Percentiles rank a stretch among this genome's conserved stretches.
phyloP scores from a whole-genome alignment of 164 flowering plant genomes.

The Dillenia suffruticosa region DNA sequence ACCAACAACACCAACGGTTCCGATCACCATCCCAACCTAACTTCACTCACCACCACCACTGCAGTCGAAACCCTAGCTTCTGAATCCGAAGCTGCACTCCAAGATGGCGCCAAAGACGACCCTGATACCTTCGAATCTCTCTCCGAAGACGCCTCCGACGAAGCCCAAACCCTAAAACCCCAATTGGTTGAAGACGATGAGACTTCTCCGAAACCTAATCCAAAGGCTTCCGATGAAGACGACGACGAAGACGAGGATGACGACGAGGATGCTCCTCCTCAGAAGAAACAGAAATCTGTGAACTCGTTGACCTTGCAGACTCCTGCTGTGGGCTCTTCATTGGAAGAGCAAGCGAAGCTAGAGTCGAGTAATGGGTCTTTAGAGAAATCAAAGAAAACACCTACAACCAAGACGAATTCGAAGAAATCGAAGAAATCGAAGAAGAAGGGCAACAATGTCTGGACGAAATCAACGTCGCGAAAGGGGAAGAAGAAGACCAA shows the following conservation, averaged over 20 bases:
- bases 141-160: slow-evolving; percentile 37
- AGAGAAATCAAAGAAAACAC: background rate
- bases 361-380: background rate
- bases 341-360: slow-evolving; percentile 1
- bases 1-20: slow-evolving; percentile 1
- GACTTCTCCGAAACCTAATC: slow-evolving; percentile 16
- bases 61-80: background rate
- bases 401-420: slow-evolving; percentile 5
- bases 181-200: background rate
- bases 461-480: slow-evolving; percentile 67
- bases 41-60: slow-evolving; percentile 2
- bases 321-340: background rate
- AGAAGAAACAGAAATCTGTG: slow-evolving; percentile 53
- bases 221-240: slow-evolving; percentile 17
- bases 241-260: slow-evolving; percentile 30
- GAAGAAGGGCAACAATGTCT: slow-evolving; percentile 62
- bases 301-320: slow-evolving; percentile 13
- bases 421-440: slow-evolving; percentile 65
- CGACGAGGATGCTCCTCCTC: slow-evolving; percentile 34
- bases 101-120: slow-evolving; percentile 14
- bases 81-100: background rate
- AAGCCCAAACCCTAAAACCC: slow-evolving; percentile 12
- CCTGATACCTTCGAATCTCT: slow-evolving; percentile 31
- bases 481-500: slow-evolving; percentile 75
- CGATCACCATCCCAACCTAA: background rate